Base-by-base conservation (phyloP, 2,329 filamentous ascomycete species). In the Calonectria hongkongensis region DNA sequence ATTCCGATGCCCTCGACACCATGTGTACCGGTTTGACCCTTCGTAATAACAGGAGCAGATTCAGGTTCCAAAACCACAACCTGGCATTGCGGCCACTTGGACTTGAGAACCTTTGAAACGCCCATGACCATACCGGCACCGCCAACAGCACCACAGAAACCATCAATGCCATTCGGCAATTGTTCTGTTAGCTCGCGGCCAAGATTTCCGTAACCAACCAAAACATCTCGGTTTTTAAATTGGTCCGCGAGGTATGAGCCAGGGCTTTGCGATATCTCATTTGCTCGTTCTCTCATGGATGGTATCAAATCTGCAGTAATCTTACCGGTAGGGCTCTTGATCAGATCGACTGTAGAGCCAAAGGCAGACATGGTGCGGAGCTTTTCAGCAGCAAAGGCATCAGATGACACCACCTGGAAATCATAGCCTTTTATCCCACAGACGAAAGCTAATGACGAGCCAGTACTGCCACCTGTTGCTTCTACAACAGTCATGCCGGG, bases 401-500 rank as follows among this genome's bases (percentile, higher is more conserved):
- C 36, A 6, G 64, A 66, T 2, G 64, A 30, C 7, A 56, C 25
- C 2, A 43, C 50, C 9, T 41, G 39, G 21, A 66, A 45, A 3
- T 27, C 3, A 10, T 56, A 68, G 6, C 56, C 56, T 25, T 68
- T 68, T 3, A 64, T 45, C 2, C 64, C 64, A 27, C 70, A 64
- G 28, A 72, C 48, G 7, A 64, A 48, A 2, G 64, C 70, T 6
- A 72, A 28, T 4, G 70, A 72, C 3, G 65, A 67, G 25, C 70
- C 70, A 4, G 70, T 72, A n/a, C 70, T 72, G 4, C 64, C 70
- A 28, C 70, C 63, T 2, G 64, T 72, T 18, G 48, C 56, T 45
- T 72, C 70, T 4, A 72, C 36, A 1, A 72, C 39, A 1, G 64
- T 64, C 64, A 67, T 67, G 1, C 56, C 54, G 3, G 45, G 63